Percentiles rank a stretch among this genome's conserved stretches.
Conservation (phyloP, 2,329 filamentous ascomycete species). For the Claviceps citrina region DNA sequence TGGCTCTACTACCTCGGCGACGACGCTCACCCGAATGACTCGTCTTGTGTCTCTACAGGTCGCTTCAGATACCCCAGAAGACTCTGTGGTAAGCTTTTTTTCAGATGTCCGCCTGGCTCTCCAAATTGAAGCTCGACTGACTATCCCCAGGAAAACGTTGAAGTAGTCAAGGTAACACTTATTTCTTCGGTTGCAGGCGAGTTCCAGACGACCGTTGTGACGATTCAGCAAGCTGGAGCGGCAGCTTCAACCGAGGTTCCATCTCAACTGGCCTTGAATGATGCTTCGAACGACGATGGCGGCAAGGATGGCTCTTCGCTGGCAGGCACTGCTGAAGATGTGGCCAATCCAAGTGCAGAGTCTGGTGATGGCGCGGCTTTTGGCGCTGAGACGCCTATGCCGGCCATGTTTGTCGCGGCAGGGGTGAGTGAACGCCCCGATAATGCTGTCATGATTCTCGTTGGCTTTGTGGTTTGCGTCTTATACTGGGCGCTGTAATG, state of each 20-base stretch:
- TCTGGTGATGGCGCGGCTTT: not conserved
- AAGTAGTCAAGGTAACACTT: constrained; percentile 10
- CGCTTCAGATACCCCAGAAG: not conserved
- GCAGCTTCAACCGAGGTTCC: not conserved
- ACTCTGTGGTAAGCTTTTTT: not conserved
- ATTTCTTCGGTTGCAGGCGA: constrained; percentile 11
- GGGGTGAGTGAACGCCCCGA: not conserved
- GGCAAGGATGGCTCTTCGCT: not conserved
- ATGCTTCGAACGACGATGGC: not conserved
- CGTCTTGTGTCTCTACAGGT: not conserved
- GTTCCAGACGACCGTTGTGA: constrained; percentile 10
- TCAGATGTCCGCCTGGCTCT: not conserved
- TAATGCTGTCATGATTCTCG: not conserved
- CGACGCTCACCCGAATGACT: not conserved
- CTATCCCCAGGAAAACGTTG: not conserved
- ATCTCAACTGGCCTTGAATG: not conserved
- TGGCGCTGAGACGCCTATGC: not conserved
- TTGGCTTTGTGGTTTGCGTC: not conserved
- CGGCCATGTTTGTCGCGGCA: constrained; percentile 1
- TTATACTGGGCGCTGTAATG: not conserved
- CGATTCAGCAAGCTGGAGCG: constrained; percentile 3
- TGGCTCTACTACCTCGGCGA: not conserved
- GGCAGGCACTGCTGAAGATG: not conserved
- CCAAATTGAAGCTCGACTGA: not conserved
- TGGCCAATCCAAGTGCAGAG: not conserved